Evolutionary conservation across 2,329 filamentous ascomycete species (phyloP).

Genomic region (Aureobasidium sp.): DNA sequence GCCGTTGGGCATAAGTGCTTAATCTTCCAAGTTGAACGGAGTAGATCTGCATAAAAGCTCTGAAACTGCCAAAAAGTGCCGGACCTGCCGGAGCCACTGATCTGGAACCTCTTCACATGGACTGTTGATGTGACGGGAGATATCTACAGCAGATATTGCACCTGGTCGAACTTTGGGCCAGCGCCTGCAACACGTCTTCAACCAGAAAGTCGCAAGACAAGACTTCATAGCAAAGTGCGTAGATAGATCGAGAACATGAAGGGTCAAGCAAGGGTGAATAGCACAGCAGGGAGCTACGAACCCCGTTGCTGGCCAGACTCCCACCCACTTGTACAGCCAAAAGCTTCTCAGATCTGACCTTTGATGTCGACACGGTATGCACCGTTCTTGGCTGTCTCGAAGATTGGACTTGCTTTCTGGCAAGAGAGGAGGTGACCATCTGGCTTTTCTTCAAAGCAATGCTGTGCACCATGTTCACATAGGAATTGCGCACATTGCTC

Average conservation of each 20-base stretch:
- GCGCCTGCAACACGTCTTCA: not conserved
- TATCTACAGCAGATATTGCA: not conserved
- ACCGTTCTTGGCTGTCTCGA: conserved; percentile 63
- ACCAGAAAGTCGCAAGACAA: not conserved
- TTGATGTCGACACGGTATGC: conserved; percentile 96
- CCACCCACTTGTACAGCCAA: conserved; percentile 51
- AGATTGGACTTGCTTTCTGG: conserved; percentile 63
- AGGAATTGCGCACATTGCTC: conserved; percentile 72
- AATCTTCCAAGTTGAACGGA: not conserved
- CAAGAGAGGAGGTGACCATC: conserved; percentile 61
- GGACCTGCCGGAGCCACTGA: not conserved
- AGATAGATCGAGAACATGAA: not conserved
- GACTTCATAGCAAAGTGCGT: not conserved
- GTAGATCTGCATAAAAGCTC: not conserved
- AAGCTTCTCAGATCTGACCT: conserved; percentile 68
- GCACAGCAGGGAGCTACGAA: conserved; percentile 14
- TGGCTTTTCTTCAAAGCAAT: conserved; percentile 68
- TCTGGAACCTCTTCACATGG: not conserved
- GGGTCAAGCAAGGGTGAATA: not conserved
- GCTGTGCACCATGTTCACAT: conserved; percentile 67
- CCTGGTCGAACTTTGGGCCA: not conserved
- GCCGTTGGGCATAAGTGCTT: not conserved
- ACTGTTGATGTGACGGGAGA: not conserved
- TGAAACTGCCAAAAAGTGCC: not conserved
- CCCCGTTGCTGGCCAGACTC: not conserved